Base-by-base conservation (phyloP, 495 filamentous ascomycete species). In the Trichoderma asperelloides region DNA sequence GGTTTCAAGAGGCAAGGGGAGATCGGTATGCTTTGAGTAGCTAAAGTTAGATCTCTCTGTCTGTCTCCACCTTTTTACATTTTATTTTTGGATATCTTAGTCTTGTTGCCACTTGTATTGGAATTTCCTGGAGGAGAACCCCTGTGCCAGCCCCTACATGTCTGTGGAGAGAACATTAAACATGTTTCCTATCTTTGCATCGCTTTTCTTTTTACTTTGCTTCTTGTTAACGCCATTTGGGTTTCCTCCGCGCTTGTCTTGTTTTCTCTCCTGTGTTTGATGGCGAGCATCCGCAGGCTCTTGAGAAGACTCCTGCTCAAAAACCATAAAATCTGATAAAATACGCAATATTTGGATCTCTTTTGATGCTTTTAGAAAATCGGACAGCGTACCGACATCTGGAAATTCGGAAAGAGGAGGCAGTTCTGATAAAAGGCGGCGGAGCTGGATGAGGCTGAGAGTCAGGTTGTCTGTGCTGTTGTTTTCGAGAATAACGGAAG, bases 401-500 rank as follows among this genome's bases (percentile, higher is more conserved):
- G 65, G 65, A 30, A 67, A 63, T 39, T 67, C 33, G 3, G 30
- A 11, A 2, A 67, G 40, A 27, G 49, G 21, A 1, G 65, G 65
- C 9, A 66, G 28, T 7, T 55, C 27, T 37, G 27, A 28, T 25
- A 66, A 51, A 15, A 33, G 13, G 4, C n/a, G 6, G 23, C 37
- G 43, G 18, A 66, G 25, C 3, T 66, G 28, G 39, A 18, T 16
- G 18, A 66, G 30, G 37, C 16, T 37, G 11, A 21, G 15, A 8
- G 49, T 33, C 3, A 62, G 16, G 2, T 62, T 13, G 8, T 64
- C 18, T 4, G 33, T 43, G 33, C 33, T 39, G 12, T 40, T 40
- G n/a, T 64, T 41, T n/a, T 43, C 33, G 33, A 41, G 21, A n/a
- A 49, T 18, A 82, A 30, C 12, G 16, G 55, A 69, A 3, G 73